Base-by-base conservation (phyloP, 345 rosid genomes). In the Eucalyptus curtisii region DNA sequence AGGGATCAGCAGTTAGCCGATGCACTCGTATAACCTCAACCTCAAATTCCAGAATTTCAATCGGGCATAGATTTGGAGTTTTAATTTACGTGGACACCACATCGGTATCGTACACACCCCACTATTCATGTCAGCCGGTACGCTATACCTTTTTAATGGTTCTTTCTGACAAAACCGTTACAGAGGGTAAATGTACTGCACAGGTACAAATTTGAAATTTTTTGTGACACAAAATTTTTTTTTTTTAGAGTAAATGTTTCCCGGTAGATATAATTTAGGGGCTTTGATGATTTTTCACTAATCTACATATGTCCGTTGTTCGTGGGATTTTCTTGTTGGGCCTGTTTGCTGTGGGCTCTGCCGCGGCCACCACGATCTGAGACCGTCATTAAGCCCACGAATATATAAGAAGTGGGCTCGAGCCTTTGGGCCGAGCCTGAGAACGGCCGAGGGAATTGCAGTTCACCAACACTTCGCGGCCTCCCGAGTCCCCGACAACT, bases 41-140 rank as follows among this genome's bases (percentile, higher is more conserved):
- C 68, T 27, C 6, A 5, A 7, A 27, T 27, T 27, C 31, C 68
- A 27, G 0, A 59, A 27, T 12, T 57, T n/a, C 66, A 11, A 14
- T 11, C 11, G 22, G 49, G 49, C 12, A 48, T 48, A 48, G 5
- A 14, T 64, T 64, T 9, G 15, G 5, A 13, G 4, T 2, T 14
- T 13, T 64, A n/a, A 64, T 30, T n/a, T 19, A 13, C 4, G 4
- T 4, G 76, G 24, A 20, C 4, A 24, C 24, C 6, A 1, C 0
- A 12, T 68, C 1, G 33, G 10, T 13, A 19, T 17, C 80, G 2
- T 33, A 2, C 4, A 13, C 80, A 68, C 81, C 40, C 5, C 6
- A 3, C 11, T 10, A 2, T 33, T 13, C 25, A 71, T 11, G 2
- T 71, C 5, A 33, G 45, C 13, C 1, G 8, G 13, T 25, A 1